phyloP scores from a whole-genome alignment of 2,329 filamentous ascomycete genomes.

The Colletotrichum spaethianum region DNA sequence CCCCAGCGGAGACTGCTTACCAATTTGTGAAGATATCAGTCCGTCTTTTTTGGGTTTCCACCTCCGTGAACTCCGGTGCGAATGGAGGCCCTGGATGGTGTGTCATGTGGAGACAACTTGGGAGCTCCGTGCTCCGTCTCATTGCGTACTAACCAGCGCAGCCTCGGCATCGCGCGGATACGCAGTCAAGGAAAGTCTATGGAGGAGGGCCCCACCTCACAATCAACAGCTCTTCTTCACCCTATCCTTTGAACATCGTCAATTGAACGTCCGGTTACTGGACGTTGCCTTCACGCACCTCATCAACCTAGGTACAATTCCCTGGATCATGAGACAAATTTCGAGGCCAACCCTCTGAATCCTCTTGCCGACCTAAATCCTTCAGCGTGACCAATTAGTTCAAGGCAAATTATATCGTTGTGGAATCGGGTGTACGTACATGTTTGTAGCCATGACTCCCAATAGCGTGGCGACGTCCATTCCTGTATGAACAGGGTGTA shows the following conservation, averaged over 20 bases:
- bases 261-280: not conserved
- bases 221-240: not conserved
- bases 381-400: too few relatives aligned
- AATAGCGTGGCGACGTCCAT: too few relatives aligned
- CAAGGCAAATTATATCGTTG: too few relatives aligned
- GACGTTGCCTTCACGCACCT: too few relatives aligned
- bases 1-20: slow-evolving; percentile 20
- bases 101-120: not conserved
- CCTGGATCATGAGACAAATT: too few relatives aligned
- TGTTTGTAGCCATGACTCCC: too few relatives aligned
- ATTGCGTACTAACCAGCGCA: not conserved
- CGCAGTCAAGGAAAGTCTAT: not conserved
- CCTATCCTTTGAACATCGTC: not conserved
- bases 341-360: too few relatives aligned
- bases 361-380: too few relatives aligned
- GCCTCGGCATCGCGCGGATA: slow-evolving; percentile 6
- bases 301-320: too few relatives aligned
- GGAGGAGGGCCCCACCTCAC: not conserved
- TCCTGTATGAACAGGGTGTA: too few relatives aligned
- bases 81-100: slow-evolving; percentile 17
- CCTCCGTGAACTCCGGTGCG: slow-evolving; percentile 25
- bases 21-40: slow-evolving; percentile 12
- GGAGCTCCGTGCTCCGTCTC: not conserved
- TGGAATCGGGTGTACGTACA: too few relatives aligned
- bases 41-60: slow-evolving; percentile 6